Evolutionary conservation across 345 rosid genomes (phyloP), one percentile per base, ranked within the genome.

Genomic region (Noccaea bulbosa): DNA sequence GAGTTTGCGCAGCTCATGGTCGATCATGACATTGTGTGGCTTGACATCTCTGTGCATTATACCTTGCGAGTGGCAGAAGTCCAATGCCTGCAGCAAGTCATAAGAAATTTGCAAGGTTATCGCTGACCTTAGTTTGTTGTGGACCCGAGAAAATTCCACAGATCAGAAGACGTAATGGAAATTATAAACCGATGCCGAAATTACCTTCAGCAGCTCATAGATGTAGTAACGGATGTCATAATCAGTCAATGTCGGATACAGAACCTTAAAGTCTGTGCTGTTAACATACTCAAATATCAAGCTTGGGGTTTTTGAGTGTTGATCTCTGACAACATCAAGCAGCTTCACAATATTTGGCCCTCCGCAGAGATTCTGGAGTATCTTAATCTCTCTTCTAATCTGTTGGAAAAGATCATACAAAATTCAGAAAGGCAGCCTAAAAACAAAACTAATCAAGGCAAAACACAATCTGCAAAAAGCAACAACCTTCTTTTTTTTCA

Each of bases 41-140:
- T 89, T 89, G 53, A 89, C 96, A 84, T 87, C 96, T 81, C 96
- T 84, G 69, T 89, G 96, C 96, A 89, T 89, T 76, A 89, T 89
- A 9, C 96, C 96, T 76, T 87, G 93, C 10, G 96, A 89, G 62
- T 89, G 93, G 57, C 96, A 89, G 82, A 77, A 87, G 82, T 89
- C 96, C 74, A 89, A 49, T 15, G 96, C 96, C 96, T 89, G 82
- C 67, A 83, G 12, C 55, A 59, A 5, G 22, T 39, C 59, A 68
- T 11, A 22, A 6, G 35, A 22, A 61, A 60, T 3, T 59, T 59
- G 7, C 57, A 74, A 68, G 49, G 37, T 62, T 55, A 54, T 48
- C 33, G 15, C 47, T 15, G 27, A 20, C 35, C 12, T 37, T 20
- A n/a, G 30, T 22, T 22, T 12, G 8, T 43, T 9, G 48, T 7